Evolutionary conservation across 2,329 filamentous ascomycete genomes (phyloP).

Genomic region (Colletotrichum abscissum): DNA sequence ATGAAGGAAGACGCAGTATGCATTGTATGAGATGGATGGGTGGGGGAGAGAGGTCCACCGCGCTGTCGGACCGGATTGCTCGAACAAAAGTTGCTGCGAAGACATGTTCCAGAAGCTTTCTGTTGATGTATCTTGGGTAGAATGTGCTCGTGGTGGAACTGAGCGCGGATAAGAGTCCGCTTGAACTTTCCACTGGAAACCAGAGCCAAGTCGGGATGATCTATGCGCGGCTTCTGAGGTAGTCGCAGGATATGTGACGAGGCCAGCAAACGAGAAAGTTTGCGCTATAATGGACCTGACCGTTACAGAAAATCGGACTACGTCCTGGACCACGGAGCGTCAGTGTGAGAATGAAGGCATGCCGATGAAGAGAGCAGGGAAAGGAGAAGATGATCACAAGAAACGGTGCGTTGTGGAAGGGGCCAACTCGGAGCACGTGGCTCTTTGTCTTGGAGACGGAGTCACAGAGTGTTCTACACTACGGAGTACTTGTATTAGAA

Average conservation of each 20-base stretch:
- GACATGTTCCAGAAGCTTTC: conserved; percentile 6
- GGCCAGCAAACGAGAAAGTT: background rate
- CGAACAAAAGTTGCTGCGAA: background rate
- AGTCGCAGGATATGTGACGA: background rate
- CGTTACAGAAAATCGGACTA: conserved; percentile 6
- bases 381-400: background rate
- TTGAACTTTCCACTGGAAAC: conserved; percentile 1
- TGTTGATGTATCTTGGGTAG: background rate
- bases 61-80: background rate
- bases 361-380: too few relatives aligned
- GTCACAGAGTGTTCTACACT: too few relatives aligned
- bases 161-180: conserved; percentile 1
- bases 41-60: conserved; percentile 1
- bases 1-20: background rate
- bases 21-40: background rate
- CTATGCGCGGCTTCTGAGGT: background rate
- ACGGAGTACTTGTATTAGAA: too few relatives aligned
- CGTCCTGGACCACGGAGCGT: background rate
- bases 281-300: background rate
- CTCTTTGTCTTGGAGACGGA: background rate
- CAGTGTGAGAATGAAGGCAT: background rate
- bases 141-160: background rate
- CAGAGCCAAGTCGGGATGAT: conserved; percentile 1
- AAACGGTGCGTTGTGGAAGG: background rate
- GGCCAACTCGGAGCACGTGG: background rate